phyloP scores from a whole-genome alignment of 169 alveolate species.

The Plasmodium billcollinsi region DNA sequence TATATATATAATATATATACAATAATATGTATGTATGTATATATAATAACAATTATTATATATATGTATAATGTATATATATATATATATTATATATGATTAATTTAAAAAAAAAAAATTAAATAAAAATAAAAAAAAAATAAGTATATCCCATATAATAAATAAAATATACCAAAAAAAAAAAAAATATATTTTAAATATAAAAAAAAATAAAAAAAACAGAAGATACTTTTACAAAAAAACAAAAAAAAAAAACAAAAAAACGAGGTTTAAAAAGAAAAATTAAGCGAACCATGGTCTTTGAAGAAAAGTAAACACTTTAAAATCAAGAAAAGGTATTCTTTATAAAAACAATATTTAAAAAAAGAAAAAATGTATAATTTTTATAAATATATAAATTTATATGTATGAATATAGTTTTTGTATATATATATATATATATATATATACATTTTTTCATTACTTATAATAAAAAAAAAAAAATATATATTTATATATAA shows the following conservation, averaged over 20 bases:
- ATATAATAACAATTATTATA: no score
- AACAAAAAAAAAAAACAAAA: neutral
- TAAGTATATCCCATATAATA: neutral
- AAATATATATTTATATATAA: no score
- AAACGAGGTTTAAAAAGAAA: slow-evolving; percentile 1
- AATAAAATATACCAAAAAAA: slow-evolving; percentile 1
- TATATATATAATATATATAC: no score
- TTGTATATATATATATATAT: neutral
- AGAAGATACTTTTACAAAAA: neutral
- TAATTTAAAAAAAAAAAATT: slow-evolving; percentile 3
- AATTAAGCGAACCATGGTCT: slow-evolving; percentile 72
- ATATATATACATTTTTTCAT: neutral
- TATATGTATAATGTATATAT: no score
- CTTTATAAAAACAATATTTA: neutral
- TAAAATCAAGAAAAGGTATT: slow-evolving; percentile 53
- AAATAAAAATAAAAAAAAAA: slow-evolving; percentile 5
- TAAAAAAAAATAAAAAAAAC: slow-evolving; percentile 3
- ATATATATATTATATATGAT: slow-evolving; percentile 4
- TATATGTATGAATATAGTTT: neutral
- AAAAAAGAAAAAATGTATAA: slow-evolving; percentile 1
- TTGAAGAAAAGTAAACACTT: slow-evolving; percentile 63
- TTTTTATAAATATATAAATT: slow-evolving; percentile 9
- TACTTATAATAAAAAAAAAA: no score
- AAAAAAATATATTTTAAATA: neutral
- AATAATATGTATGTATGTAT: no score